Evolutionary conservation across 768 basidiomycete species (phyloP).

Genomic region (Leccinum boreale): DNA sequence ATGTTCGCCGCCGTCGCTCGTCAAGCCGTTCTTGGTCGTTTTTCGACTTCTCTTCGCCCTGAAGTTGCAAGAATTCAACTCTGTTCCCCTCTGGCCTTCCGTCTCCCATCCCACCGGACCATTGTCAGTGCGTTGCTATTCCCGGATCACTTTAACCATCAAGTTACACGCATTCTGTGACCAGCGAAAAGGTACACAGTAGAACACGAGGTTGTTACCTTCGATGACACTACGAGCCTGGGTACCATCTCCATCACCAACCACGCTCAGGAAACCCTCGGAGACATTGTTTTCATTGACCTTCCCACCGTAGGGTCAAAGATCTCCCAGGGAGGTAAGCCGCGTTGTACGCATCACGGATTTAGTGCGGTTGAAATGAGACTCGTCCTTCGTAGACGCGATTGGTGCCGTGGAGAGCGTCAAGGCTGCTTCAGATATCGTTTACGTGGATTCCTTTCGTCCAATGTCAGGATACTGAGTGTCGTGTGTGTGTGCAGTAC

Average conservation of each 20-base stretch:
- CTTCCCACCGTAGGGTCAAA: conserved; percentile 63
- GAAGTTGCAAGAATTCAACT: not conserved
- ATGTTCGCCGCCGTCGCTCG: conserved; percentile 19
- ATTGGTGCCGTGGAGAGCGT: conserved; percentile 96
- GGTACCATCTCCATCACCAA: conserved; percentile 87
- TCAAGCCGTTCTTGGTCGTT: conserved; percentile 13
- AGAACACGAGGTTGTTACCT: conserved; percentile 85
- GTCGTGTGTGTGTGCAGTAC: conserved; percentile 48
- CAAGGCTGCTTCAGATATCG: conserved; percentile 95
- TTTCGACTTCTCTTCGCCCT: conserved; percentile 3
- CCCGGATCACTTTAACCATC: not conserved
- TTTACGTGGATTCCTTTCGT: conserved; percentile 33
- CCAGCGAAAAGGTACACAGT: conserved; percentile 17
- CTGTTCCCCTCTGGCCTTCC: not conserved
- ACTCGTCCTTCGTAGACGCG: conserved; percentile 45
- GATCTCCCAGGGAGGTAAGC: conserved; percentile 74
- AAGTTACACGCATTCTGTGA: not conserved
- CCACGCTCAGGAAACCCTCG: conserved; percentile 87
- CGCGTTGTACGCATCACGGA: not conserved
- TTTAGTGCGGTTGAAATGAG: conserved; percentile 5
- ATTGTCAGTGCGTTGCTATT: conserved; percentile 23
- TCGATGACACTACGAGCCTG: conserved; percentile 71
- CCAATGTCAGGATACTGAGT: conserved; percentile 8
- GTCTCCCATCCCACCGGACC: conserved; percentile 16
- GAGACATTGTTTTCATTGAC: conserved; percentile 98